These are phyloP conservation scores for Pseudisothecium myosuroides DNA, from an alignment of 225 moss, liverwort and hornwort genomes.

Conservation along the genomic window DNA sequence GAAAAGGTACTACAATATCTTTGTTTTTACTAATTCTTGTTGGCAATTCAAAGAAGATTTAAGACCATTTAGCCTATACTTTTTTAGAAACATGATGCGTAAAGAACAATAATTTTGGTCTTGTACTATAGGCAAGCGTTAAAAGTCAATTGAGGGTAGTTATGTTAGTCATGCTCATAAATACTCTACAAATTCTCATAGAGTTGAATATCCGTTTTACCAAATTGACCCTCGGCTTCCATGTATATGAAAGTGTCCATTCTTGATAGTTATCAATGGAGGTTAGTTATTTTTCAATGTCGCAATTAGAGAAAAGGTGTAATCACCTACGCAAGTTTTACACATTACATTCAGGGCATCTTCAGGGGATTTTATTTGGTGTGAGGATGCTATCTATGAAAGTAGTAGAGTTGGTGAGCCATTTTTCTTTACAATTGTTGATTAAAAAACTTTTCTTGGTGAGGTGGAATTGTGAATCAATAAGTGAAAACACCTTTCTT, in stretches of 20 bases:
- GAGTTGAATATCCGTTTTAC: too few relatives aligned
- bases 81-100: background rate
- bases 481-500: background rate
- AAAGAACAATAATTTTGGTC: background rate
- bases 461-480: too few relatives aligned
- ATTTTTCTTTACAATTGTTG: background rate
- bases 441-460: too few relatives aligned
- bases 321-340: background rate
- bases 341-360: background rate
- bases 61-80: background rate
- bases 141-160: too few relatives aligned
- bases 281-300: background rate
- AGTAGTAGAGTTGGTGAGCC: background rate
- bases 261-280: background rate
- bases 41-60: background rate
- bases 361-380: background rate
- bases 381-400: background rate
- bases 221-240: background rate
- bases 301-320: too few relatives aligned
- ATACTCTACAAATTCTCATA: background rate
- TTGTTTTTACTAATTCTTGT: accelerated
- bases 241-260: too few relatives aligned
- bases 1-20: too few relatives aligned
- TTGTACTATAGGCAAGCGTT: background rate
- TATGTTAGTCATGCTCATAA: background rate